Conservation (phyloP, 805 yeast species). For the Kodamaea restingae region DNA sequence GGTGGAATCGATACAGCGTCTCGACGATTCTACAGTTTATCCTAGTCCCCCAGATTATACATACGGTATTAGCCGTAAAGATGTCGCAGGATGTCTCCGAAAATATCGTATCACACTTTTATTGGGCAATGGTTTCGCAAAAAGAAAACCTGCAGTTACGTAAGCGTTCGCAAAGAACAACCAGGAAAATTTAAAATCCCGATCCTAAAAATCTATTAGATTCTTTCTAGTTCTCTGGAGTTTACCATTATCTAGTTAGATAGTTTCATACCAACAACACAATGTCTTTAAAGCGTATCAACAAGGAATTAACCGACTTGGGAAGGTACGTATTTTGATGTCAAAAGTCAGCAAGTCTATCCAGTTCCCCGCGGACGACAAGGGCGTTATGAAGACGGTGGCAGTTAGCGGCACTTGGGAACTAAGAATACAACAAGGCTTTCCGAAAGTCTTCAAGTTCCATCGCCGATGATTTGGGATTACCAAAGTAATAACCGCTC, state of each 20-base stretch:
- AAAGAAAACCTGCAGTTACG: neutral
- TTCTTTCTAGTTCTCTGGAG: constrained; percentile 7
- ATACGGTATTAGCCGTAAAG: no score
- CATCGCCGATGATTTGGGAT: neutral
- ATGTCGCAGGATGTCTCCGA: no score
- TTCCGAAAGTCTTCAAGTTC: neutral
- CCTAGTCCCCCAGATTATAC: no score
- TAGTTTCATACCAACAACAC: constrained; percentile 7
- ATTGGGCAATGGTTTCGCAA: no score
- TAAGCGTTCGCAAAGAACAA: neutral
- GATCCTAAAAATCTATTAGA: constrained; percentile 5
- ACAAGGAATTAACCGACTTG: constrained; percentile 90
- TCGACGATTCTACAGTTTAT: no score
- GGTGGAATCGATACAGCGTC: no score
- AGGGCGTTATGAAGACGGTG: constrained; percentile 1
- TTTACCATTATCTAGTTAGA: constrained; percentile 9
- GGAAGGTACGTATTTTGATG: constrained; percentile 76
- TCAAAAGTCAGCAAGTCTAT: neutral
- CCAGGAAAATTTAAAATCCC: constrained; percentile 7
- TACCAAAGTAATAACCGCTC: no score
- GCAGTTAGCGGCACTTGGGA: neutral
- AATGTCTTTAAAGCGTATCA: constrained; percentile 94
- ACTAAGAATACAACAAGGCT: no score
- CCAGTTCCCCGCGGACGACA: neutral
- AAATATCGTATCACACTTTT: no score